Conservation (phyloP, 306 rosid genomes). For the Macrotyloma uniflorum region DNA sequence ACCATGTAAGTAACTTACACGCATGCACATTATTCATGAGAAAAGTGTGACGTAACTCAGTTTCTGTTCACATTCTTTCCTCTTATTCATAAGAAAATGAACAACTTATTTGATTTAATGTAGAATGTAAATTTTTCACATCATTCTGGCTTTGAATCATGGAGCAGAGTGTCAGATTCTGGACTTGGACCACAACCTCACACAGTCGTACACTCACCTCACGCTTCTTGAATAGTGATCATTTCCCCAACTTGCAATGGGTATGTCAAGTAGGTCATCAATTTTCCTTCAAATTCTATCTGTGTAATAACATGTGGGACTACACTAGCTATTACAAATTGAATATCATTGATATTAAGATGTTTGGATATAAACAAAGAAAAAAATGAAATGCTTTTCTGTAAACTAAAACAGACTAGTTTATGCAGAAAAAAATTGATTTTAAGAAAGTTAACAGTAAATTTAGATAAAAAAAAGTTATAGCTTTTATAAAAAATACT, state of each 20-base stretch:
- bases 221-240: background rate
- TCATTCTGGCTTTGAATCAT: conserved; percentile 24
- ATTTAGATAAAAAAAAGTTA: too few relatives aligned
- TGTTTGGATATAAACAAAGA: too few relatives aligned
- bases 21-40: background rate
- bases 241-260: conserved; percentile 17
- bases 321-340: background rate
- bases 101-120: background rate
- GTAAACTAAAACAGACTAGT: too few relatives aligned
- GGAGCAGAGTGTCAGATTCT: background rate
- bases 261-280: background rate
- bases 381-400: too few relatives aligned
- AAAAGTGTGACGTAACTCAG: background rate
- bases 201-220: background rate
- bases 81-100: background rate
- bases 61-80: background rate
- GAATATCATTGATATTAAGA: background rate
- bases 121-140: background rate
- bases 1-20: background rate
- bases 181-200: conserved; percentile 33
- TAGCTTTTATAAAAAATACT: too few relatives aligned
- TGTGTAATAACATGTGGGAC: background rate
- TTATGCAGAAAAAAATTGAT: too few relatives aligned
- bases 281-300: background rate
- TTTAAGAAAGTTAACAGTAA: too few relatives aligned